Evolutionary conservation across 1,139 yeast species (phyloP).

Genomic region (Tardiomyces blankii): DNA sequence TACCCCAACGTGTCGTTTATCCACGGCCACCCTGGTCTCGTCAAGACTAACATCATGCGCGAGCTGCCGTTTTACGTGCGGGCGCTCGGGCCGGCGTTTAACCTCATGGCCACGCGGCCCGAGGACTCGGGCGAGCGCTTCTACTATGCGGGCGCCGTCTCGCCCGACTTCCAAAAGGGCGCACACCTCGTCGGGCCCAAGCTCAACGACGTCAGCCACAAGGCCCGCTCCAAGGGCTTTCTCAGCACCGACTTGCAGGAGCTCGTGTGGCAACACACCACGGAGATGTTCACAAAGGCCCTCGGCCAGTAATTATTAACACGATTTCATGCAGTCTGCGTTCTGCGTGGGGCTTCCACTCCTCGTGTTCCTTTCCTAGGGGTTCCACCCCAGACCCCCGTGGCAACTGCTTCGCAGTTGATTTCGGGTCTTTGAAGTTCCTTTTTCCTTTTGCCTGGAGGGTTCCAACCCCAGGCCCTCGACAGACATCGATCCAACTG

Average conservation of each 20-base stretch:
- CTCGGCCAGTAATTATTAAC: not conserved
- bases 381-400: too few relatives aligned
- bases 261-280: conserved; percentile 20
- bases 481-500: too few relatives aligned
- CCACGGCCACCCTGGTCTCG: conserved; percentile 23
- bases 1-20: conserved; percentile 19
- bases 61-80: conserved; percentile 17
- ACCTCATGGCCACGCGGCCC: conserved; percentile 6
- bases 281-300: conserved; percentile 12
- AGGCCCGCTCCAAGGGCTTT: conserved; percentile 8
- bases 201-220: conserved; percentile 8
- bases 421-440: too few relatives aligned
- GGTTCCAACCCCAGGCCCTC: too few relatives aligned
- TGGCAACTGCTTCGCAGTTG: too few relatives aligned
- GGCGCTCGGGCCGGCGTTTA: conserved; percentile 3
- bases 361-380: too few relatives aligned
- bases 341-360: too few relatives aligned
- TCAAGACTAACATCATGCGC: conserved; percentile 13
- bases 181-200: conserved; percentile 11
- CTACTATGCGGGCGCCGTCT: conserved; percentile 13
- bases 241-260: conserved; percentile 15
- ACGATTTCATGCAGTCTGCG: too few relatives aligned
- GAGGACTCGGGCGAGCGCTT: conserved; percentile 16
- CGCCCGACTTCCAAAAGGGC: conserved; percentile 14
- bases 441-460: too few relatives aligned